These are phyloP conservation scores for Tuctoria greenei DNA, from an alignment of 176 grass and related monocot species.

Conservation along the genomic window DNA sequence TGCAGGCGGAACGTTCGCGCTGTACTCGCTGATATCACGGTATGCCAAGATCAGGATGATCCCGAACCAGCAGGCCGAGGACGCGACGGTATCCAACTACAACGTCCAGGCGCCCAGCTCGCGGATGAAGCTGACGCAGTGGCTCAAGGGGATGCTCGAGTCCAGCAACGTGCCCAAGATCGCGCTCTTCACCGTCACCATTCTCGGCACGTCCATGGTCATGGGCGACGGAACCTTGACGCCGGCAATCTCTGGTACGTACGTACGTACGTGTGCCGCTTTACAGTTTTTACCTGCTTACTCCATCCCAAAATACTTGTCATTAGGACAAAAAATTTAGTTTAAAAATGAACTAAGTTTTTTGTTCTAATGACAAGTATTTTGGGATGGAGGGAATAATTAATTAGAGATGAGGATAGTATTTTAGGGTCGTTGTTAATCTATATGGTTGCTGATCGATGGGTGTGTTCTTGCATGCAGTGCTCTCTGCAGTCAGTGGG, in stretches of 20 bases:
- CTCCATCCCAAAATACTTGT: no score
- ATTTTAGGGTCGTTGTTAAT: background rate
- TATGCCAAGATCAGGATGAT: slow-evolving; percentile 55
- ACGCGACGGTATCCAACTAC: slow-evolving; percentile 48
- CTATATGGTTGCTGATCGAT: background rate
- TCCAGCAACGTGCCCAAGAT: slow-evolving; percentile 38
- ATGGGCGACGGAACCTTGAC: slow-evolving; percentile 63
- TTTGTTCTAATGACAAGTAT: no score
- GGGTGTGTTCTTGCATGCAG: slow-evolving; percentile 39
- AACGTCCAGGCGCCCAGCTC: slow-evolving; percentile 27
- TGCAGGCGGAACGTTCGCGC: slow-evolving; percentile 63
- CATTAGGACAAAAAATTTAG: no score
- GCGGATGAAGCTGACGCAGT: slow-evolving; percentile 30
- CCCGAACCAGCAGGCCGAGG: slow-evolving; percentile 61
- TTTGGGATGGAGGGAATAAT: no score
- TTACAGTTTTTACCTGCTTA: background rate
- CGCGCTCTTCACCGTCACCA: slow-evolving; percentile 46
- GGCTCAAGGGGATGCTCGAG: slow-evolving; percentile 52
- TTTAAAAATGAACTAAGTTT: no score
- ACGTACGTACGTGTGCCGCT: background rate
- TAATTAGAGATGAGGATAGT: background rate
- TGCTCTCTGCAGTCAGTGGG: slow-evolving; percentile 57
- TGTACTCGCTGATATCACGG: slow-evolving; percentile 65
- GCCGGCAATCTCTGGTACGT: slow-evolving; percentile 53
- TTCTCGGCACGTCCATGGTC: slow-evolving; percentile 67